A percentile compares a stretch with the other conserved stretches of the same genome.
Evolutionary conservation across 2,329 filamentous ascomycete species (phyloP).

Genomic region (Botrytis byssoidea): DNA sequence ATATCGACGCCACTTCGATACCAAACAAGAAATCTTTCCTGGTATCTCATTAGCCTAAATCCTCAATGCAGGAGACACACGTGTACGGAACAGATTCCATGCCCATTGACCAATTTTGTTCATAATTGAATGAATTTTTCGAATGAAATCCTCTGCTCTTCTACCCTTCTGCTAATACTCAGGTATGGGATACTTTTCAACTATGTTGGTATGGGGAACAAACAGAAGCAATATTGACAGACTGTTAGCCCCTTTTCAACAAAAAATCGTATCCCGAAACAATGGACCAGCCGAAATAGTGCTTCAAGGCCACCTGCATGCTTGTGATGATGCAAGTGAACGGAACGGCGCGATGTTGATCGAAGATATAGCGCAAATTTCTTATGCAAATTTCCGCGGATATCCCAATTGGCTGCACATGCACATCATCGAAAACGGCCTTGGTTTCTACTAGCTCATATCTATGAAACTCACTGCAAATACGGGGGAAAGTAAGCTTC

Average conservation of each 20-base stretch:
- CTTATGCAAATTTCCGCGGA: not conserved
- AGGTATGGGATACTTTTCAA: not conserved
- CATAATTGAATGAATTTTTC: not conserved
- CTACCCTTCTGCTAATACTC: not conserved
- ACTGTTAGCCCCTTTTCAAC: not conserved
- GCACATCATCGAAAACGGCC: not conserved
- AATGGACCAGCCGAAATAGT: constrained; percentile 6
- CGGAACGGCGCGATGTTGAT: not conserved
- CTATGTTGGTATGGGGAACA: not conserved
- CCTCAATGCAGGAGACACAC: not conserved
- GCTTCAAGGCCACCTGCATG: not conserved
- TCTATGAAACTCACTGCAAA: not conserved
- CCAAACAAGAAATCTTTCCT: not conserved
- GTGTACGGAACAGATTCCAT: not conserved
- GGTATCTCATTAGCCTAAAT: not conserved
- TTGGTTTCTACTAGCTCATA: not conserved
- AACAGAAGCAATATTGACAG: not conserved
- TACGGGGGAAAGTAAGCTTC: not conserved
- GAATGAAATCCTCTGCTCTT: not conserved
- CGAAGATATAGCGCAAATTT: not conserved
- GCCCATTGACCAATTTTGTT: not conserved
- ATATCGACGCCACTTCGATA: not conserved
- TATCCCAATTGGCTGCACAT: not conserved
- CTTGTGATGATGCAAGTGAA: not conserved
- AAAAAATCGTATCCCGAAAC: not conserved